phyloP scores from a whole-genome alignment of 108 stramenopile genomes.

The Stephanodiscus triporus region DNA sequence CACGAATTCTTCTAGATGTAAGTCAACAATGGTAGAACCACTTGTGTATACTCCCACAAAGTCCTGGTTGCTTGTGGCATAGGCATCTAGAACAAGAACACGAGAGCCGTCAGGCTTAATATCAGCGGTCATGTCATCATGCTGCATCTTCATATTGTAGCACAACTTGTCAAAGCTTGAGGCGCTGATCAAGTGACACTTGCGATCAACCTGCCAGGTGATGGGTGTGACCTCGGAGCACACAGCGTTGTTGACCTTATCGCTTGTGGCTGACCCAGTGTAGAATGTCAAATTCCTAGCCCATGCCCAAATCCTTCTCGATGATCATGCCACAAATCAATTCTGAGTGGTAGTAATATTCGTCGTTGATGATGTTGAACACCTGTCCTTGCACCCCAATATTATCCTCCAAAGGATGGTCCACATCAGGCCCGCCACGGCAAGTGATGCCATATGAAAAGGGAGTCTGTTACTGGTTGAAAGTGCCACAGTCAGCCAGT shows the following conservation, averaged over 20 bases:
- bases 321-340: constrained; percentile 47
- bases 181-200: constrained; percentile 71
- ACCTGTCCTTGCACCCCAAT: constrained; percentile 55
- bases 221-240: constrained; percentile 66
- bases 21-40: too few relatives aligned
- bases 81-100: constrained; percentile 46
- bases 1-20: too few relatives aligned
- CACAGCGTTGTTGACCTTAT: constrained; percentile 41
- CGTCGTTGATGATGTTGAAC: constrained; percentile 55
- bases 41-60: background rate
- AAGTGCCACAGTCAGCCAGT: constrained; percentile 56
- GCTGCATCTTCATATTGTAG: constrained; percentile 59
- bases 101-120: constrained; percentile 63
- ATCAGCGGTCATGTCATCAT: constrained; percentile 66
- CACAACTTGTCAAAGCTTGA: constrained; percentile 75
- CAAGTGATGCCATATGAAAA: constrained; percentile 58
- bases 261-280: constrained; percentile 73
- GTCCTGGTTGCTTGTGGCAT: constrained; percentile 46
- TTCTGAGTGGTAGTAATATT: constrained; percentile 48
- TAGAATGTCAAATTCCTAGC: constrained; percentile 58
- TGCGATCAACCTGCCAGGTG: constrained; percentile 79
- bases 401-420: constrained; percentile 3
- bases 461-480: constrained; percentile 53
- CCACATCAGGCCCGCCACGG: too few relatives aligned
- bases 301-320: constrained; percentile 41